phyloP scores from a whole-genome alignment of 1,284 basidiomycete species.

The Gymnopus androsaceus region DNA sequence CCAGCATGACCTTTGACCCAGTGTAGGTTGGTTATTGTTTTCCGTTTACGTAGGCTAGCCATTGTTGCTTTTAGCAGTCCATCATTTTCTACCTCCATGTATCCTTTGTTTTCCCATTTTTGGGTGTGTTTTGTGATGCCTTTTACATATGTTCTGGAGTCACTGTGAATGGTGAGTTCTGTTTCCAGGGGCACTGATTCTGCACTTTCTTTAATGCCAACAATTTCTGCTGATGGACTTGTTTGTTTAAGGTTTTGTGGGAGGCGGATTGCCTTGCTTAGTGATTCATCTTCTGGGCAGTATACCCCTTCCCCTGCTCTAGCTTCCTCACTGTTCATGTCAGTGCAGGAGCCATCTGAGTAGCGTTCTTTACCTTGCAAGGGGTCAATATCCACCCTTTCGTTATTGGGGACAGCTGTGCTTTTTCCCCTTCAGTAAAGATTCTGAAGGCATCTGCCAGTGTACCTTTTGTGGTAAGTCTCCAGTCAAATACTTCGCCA shows the following conservation, averaged over 20 bases:
- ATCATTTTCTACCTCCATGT: constrained; percentile 12
- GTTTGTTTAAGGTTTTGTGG: background rate
- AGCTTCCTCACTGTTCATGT: background rate
- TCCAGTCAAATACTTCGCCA: background rate
- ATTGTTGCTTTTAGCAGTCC: constrained; percentile 8
- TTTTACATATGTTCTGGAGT: constrained; percentile 17
- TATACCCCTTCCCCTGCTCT: background rate
- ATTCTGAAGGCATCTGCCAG: background rate
- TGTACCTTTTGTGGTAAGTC: background rate
- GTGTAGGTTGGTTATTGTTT: too few relatives aligned
- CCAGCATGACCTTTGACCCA: too few relatives aligned
- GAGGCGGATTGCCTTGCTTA: background rate
- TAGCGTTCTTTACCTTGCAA: background rate
- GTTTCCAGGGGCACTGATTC: background rate
- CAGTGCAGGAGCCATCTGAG: background rate
- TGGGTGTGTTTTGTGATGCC: constrained; percentile 15
- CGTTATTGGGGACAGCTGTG: background rate
- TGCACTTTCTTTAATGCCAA: background rate
- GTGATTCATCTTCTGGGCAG: background rate
- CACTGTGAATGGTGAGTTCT: background rate
- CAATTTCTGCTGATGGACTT: background rate
- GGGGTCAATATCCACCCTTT: background rate
- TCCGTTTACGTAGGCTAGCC: constrained; percentile 3
- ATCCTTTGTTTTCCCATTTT: constrained; percentile 22
- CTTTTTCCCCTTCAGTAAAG: too few relatives aligned